phyloP scores from a whole-genome alignment of 1,284 basidiomycete genomes.

The Sporisorium graminicola region DNA sequence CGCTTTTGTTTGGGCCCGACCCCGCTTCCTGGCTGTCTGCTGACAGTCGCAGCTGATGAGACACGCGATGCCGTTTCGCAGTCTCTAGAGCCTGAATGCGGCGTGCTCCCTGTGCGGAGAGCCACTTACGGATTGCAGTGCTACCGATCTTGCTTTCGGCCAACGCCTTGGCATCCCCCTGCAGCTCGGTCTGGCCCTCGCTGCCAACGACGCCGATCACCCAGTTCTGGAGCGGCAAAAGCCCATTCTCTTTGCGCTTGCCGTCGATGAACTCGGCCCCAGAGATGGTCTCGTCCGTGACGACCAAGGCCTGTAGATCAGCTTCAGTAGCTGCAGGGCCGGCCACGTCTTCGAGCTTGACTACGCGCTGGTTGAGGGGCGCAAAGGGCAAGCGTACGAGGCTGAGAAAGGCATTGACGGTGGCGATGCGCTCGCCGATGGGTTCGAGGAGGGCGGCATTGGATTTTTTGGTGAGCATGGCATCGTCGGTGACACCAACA shows the following conservation, averaged over 20 bases:
- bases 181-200: conserved; percentile 56
- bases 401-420: conserved; percentile 60
- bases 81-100: conserved; percentile 34
- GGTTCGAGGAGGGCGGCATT: conserved; percentile 80
- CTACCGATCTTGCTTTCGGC: conserved; percentile 66
- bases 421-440: conserved; percentile 71
- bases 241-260: conserved; percentile 48
- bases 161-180: conserved; percentile 58
- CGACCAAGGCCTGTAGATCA: conserved; percentile 57
- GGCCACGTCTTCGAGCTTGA: conserved; percentile 61
- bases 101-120: conserved; percentile 38
- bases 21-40: conserved; percentile 3
- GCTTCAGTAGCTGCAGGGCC: conserved; percentile 65
- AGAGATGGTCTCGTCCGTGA: conserved; percentile 65
- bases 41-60: conserved; percentile 27
- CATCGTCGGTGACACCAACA: conserved; percentile 84
- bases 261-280: conserved; percentile 61
- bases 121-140: conserved; percentile 65
- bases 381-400: conserved; percentile 39
- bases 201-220: conserved; percentile 63
- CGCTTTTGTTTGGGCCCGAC: not conserved
- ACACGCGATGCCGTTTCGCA: conserved; percentile 19
- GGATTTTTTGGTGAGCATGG: conserved; percentile 80
- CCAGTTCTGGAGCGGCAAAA: conserved; percentile 50
- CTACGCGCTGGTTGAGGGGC: conserved; percentile 48